Conservation (phyloP, 2,329 filamentous ascomycete genomes). For the Aspergillus oerlinghausenensis region DNA sequence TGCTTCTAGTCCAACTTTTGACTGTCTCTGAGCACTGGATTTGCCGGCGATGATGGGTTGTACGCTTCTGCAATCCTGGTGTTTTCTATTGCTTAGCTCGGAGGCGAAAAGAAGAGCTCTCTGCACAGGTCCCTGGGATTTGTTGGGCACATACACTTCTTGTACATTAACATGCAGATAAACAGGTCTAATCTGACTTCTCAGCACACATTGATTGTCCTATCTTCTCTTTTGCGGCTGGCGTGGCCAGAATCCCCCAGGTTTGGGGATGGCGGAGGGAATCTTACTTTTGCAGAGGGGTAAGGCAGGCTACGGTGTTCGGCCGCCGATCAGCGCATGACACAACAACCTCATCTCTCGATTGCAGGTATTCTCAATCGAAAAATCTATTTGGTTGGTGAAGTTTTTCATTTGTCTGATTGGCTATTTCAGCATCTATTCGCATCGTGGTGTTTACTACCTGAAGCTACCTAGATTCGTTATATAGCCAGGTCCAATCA, state of each 20-base stretch:
- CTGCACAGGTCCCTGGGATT: conserved; percentile 6
- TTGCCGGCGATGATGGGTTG: conserved; percentile 24
- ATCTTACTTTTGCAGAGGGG: not conserved
- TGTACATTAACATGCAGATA: conserved; percentile 34
- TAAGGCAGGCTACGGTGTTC: not conserved
- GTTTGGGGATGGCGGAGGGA: not conserved
- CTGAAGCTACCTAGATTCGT: no score
- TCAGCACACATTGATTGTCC: not conserved
- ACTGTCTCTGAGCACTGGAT: conserved; percentile 24
- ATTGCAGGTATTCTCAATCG: no score
- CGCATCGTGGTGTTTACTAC: no score
- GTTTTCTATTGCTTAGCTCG: conserved; percentile 10
- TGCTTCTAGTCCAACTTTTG: conserved; percentile 24
- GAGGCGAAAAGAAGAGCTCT: conserved; percentile 16
- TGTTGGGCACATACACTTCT: conserved; percentile 17
- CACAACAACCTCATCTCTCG: not conserved
- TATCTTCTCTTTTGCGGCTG: not conserved
- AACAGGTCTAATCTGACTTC: conserved; percentile 26
- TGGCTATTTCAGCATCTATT: no score
- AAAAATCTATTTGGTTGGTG: no score
- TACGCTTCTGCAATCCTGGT: conserved; percentile 22
- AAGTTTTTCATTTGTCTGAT: no score
- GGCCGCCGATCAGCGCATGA: not conserved
- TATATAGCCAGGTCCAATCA: no score
- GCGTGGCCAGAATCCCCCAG: not conserved